phyloP scores from a whole-genome alignment of 305 asterid species.

The Solanum chacoense region DNA sequence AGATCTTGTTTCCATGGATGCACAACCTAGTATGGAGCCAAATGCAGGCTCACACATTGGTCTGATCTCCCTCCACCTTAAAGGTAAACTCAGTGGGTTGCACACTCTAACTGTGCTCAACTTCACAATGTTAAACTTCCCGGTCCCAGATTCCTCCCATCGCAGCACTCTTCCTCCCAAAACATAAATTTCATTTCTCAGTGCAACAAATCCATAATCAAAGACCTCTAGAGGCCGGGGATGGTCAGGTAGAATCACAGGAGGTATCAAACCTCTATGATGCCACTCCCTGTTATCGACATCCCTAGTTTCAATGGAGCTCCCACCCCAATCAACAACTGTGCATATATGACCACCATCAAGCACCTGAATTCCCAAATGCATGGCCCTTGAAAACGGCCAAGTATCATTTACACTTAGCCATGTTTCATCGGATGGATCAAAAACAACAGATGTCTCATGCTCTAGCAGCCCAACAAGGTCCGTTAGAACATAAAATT shows the following conservation, averaged over 20 bases:
- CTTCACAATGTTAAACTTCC: not conserved
- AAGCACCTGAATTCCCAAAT: slow-evolving; percentile 8
- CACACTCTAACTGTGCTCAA: not conserved
- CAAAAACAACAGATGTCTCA: not conserved
- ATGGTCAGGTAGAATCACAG: slow-evolving; percentile 6
- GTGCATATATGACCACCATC: slow-evolving; percentile 7
- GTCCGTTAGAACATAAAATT: not conserved
- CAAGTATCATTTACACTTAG: not conserved
- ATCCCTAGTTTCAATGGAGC: slow-evolving; percentile 1
- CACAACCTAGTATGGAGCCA: slow-evolving; percentile 3
- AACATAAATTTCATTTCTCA: not conserved
- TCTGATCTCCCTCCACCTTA: slow-evolving; percentile 3
- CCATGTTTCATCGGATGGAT: not conserved
- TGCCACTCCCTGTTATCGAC: not conserved
- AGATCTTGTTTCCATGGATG: not conserved
- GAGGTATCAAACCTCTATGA: slow-evolving; percentile 2
- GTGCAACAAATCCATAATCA: slow-evolving; percentile 7
- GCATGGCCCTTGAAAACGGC: slow-evolving; percentile 3
- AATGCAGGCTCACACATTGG: slow-evolving; percentile 1
- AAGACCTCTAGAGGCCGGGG: slow-evolving; percentile 5
- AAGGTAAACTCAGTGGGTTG: not conserved
- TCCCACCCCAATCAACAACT: slow-evolving; percentile 5
- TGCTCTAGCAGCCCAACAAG: slow-evolving; percentile 6
- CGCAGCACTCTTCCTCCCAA: slow-evolving; percentile 7
- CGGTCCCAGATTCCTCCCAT: slow-evolving; percentile 1